Conservation (phyloP, 2,329 filamentous ascomycete species). For the Sclerotinia borealis region DNA sequence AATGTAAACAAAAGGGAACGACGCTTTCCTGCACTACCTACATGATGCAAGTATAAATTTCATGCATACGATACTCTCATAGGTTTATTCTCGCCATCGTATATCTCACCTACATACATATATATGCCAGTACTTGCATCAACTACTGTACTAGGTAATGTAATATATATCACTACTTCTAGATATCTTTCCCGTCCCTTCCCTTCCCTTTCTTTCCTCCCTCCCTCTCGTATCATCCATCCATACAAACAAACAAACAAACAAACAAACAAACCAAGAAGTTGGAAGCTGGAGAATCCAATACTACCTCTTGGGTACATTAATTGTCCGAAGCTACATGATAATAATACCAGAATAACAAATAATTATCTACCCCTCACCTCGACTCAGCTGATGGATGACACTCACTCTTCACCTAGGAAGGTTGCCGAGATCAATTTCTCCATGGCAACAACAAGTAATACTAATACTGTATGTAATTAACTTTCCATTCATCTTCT, state of each 20-base stretch:
- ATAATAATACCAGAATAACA: background rate
- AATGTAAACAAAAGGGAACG: background rate
- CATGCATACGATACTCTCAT: background rate
- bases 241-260: background rate
- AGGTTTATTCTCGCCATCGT: background rate
- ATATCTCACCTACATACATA: background rate
- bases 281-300: background rate
- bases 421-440: background rate
- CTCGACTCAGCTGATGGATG: slow-evolving; percentile 4
- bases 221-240: no score
- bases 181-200: background rate
- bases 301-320: background rate
- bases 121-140: background rate
- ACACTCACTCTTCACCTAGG: background rate
- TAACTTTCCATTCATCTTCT: no score
- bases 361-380: background rate
- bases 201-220: no score
- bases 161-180: no score
- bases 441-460: background rate
- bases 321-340: background rate
- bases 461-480: no score
- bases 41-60: background rate
- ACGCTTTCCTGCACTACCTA: background rate
- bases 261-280: background rate
- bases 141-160: no score